Percentiles rank a stretch among this genome's conserved stretches.
phyloP scores from a whole-genome alignment of 768 basidiomycete genomes.

The Russula earlei region DNA sequence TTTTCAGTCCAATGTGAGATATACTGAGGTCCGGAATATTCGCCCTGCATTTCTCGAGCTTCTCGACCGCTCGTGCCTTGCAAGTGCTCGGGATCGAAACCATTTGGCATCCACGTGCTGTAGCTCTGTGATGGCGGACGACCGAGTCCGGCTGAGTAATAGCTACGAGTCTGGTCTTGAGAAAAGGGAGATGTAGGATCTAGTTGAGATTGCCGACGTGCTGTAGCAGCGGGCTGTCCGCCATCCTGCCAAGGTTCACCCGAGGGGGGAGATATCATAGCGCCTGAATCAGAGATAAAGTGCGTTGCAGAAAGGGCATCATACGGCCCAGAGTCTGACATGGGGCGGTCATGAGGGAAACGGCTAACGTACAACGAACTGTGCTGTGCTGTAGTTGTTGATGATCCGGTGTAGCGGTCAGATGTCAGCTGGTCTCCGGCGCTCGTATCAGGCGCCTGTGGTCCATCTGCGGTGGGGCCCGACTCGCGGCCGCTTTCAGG shows the following conservation, averaged over 20 bases:
- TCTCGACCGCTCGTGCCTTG: constrained; percentile 8
- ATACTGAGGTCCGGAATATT: background rate
- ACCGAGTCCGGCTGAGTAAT: background rate
- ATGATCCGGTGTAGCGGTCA: constrained; percentile 1
- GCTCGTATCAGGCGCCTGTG: background rate
- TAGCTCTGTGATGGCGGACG: background rate
- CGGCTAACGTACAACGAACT: background rate
- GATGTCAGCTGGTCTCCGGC: too few species aligned
- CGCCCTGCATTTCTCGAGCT: background rate
- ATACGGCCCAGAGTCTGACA: background rate
- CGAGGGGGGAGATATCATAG: background rate
- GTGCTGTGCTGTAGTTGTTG: background rate
- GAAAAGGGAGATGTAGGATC: constrained; percentile 21
- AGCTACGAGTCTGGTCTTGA: constrained; percentile 15
- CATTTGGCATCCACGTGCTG: background rate
- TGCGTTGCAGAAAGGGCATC: background rate
- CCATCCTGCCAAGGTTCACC: constrained; percentile 6
- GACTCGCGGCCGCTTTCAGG: constrained; percentile 6
- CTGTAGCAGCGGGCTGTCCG: constrained; percentile 10
- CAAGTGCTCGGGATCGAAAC: background rate
- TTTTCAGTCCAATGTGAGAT: background rate
- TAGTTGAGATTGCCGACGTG: background rate
- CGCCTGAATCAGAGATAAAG: background rate
- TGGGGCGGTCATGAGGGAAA: too few species aligned
- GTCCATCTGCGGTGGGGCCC: background rate